Evolutionary conservation across 2,329 filamentous ascomycete species (phyloP), one percentile per base, ranked within the genome.

Genomic region (Polychaeton citri): DNA sequence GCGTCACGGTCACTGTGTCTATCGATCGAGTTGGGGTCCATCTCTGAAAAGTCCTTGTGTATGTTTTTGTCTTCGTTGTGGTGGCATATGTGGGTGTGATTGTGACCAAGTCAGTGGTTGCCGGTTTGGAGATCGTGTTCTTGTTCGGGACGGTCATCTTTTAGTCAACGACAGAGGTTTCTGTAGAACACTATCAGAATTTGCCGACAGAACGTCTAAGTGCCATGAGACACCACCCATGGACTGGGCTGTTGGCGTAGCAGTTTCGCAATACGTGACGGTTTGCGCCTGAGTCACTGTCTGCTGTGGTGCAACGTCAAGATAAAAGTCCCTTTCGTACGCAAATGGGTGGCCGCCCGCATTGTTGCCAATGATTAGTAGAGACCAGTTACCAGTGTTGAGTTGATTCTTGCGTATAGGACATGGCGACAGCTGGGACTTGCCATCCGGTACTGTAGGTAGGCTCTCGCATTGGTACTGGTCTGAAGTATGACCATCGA

Each of bases 281-380:
- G 24, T 4, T 28, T 28, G 24, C 15, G 15, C 7, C 4, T n/a
- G n/a, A n/a, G 54, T 60, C 6, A 35, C 40, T 2, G 58, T 60
- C 7, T 41, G 32, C 35, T 58, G 57, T 7, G 53, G 47, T 6
- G 55, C 60, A 31, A 62, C 60, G 16, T 43, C 50, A 3, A 64
- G 47, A 7, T 30, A 54, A 45, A 51, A 57, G 50, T 63, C 60
- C 47, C 64, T 54, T 43, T 66, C 50, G 52, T 59, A 66, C n/a
- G 59, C 63, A 34, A 66, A 64, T 1, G 64, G 62, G 16, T 58
- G 52, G n/a, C 37, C 37, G 30, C 57, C 50, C 21, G 54, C 62
- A 41, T 66, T 62, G 20, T 65, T 64, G 19, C 62, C 44, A 4
- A 67, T 50, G 35, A 62, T 48, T 9, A 66, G 41, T 6, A 67